Base-by-base conservation (phyloP, 164 flowering plant species). In the Stephania japonica region DNA sequence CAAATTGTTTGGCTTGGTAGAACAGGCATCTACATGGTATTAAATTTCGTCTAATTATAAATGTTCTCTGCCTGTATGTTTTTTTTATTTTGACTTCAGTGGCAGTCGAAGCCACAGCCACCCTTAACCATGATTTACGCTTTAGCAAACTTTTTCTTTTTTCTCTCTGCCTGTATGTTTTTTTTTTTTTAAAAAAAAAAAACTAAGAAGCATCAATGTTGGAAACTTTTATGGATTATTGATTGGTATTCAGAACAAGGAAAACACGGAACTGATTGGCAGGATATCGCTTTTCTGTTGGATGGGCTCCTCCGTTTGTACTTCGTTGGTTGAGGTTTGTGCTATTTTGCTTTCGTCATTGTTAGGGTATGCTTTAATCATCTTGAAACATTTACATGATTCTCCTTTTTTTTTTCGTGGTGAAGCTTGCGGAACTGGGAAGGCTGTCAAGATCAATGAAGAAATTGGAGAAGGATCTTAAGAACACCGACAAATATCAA, bases 1-100 rank as follows among this genome's bases (percentile, higher is more conserved):
- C 99, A 96, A 91, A 81, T 96, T 77, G 94, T 96, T 69, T 96
- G 99, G 99, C 97, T 94, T 71, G 89, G 91, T 66, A 92, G 97
- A 79, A 71, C 93, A 16, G 99, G 98, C 81, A 90, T 96, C 71
- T 91, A 93, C 73, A 87, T 93, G 99, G 98, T 93, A 77, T 18
- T 25, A 16, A 25, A 9, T 63, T 12, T 69, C 44, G 12, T 72
- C 26, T 42, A 21, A 11, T 75, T 7, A 23, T 11, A 68, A n/a
- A 2, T 14, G 38, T 69, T 44, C 3, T 44, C 18, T 49, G 42
- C 12, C 26, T 13, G 24, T 19, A 38, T 69, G 44, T 32, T 7
- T 67, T 53, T 64, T 6, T 32, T 32, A 2, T 32, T 32, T n/a
- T n/a, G n/a, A n/a, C n/a, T n/a, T n/a, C n/a, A n/a, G n/a, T n/a